Base-by-base conservation (phyloP, 108 stramenopile genomes). In the Nitzschia sp. region DNA sequence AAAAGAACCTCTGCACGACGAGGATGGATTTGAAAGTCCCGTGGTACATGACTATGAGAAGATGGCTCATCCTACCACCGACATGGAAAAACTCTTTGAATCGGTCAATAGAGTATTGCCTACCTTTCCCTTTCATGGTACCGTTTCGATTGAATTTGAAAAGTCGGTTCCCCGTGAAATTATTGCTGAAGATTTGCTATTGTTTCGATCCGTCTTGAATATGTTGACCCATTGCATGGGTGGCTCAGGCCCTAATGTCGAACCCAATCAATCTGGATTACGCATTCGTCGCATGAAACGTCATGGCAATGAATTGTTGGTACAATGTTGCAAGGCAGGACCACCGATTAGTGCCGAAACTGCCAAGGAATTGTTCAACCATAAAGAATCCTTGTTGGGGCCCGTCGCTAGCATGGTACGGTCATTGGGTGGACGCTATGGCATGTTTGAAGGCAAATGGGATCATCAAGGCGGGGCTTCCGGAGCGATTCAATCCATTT, bases 401-500 rank as follows among this genome's bases (percentile, higher is more conserved):
- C 64, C 64, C 46, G 64, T 65, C 3, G 64, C 64, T 3, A 49
- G 36, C n/a, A 65, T 65, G 46, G 64, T 65, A 3, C 64, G 46
- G 5, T 45, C 47, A 3, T 13, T 65, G 46, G 64, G 64, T 30
- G 64, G 64, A 13, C 64, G 29, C 8, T 65, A 26, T 30, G 64
- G 64, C 6, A 65, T 65, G 64, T 65, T 48, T 65, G 46, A 65
- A 17, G 64, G 47, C 23, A 46, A 48, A 18, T 65, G 64, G 64
- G 25, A 46, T 48, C 64, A 47, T 49, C 24, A 46, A 23, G 21
- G 21, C n/a, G 49, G 49, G 5, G 49, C 49, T 23, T 4, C 4
- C n/a, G 38, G 38, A 9, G 23, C 15, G 3, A 15, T 49, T 11
- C 64, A 65, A 48, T 45, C 69, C 33, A 74, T 85, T 32, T 85